Evolutionary conservation across 345 rosid species (phyloP), one percentile per base, ranked within the genome.

Genomic region (Toxicodendron radicans): DNA sequence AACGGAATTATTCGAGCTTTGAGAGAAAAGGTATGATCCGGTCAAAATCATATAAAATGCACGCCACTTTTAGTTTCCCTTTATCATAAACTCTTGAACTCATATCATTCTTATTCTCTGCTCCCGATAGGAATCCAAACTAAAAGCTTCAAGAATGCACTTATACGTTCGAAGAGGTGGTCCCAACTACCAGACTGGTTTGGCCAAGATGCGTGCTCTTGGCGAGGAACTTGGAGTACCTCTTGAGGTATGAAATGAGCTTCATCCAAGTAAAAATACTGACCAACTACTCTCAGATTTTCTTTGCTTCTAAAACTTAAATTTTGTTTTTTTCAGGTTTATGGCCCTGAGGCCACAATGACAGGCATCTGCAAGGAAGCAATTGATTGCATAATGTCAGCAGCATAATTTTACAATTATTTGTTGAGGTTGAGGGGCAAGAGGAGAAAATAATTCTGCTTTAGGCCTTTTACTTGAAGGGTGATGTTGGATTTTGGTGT

Each of bases 341-440:
- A 90, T 63, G 98, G 99, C 6, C 98, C 98, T 2, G 98, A 95
- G 85, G 93, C 98, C 33, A 93, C 99, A 0, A 95, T 95, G 99
- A 95, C 97, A 0, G 97, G 98, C 75, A 93, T 95, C 61, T 95
- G 99, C 97, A 95, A 95, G 83, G 78, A 86, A 64, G 98, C 99
- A 60, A 95, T 95, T 46, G 97, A 91, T 68, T 93, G 98, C 88
- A 81, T 91, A 71, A 90, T 91, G 95, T 78, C 91, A 3, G 70
- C 81, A 21, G 80, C 87, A 73, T 91, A 79, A 57, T 17, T 48
- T 61, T 67, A 32, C 14, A 24, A 51, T 53, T 60, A 23, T 35
- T 52, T 14, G 58, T 41, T 20, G 20, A 12, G 23, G 58, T 33
- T 52, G 68, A 33, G 12, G 43, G 33, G 58, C 46, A 23, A 27